Percentiles rank a stretch among this genome's conserved stretches.
Conservation (phyloP, 208 protist genomes). For the Acanthamoeba royreba region DNA sequence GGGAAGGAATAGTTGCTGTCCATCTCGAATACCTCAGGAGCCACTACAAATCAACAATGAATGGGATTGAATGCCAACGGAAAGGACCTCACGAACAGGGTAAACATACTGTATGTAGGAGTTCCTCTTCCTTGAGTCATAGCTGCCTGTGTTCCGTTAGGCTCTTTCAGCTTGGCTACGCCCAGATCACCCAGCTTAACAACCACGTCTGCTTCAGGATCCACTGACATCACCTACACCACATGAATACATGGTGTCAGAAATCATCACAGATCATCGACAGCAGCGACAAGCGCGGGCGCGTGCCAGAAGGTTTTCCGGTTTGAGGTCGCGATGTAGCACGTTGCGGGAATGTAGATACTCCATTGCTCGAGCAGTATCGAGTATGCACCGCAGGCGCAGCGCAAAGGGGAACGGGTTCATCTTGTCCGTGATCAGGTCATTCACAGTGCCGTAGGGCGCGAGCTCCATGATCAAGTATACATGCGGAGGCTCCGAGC, state of each 20-base stretch:
- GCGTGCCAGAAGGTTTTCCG: slow-evolving; percentile 6
- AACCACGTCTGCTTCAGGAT: background rate
- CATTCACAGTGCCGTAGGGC: background rate
- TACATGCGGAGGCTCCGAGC: background rate
- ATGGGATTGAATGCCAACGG: background rate
- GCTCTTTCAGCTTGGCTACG: slow-evolving; percentile 13
- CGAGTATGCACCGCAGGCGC: background rate
- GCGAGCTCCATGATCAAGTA: slow-evolving; percentile 43
- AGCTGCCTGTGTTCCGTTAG: background rate
- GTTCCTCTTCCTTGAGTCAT: slow-evolving; percentile 30
- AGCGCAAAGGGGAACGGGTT: background rate
- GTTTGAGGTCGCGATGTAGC: slow-evolving; percentile 19
- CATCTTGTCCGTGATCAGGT: background rate
- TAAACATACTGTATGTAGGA: background rate
- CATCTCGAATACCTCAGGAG: slow-evolving; percentile 23
- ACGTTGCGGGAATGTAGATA: slow-evolving; percentile 14
- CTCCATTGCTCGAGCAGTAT: background rate
- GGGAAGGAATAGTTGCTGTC: slow-evolving; percentile 24
- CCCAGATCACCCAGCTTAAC: slow-evolving; percentile 16
- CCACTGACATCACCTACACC: background rate
- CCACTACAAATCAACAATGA: background rate
- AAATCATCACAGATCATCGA: background rate
- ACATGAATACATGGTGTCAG: too few species aligned
- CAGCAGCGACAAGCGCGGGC: background rate
- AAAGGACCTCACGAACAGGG: background rate